Base-by-base conservation (phyloP, 495 filamentous ascomycete genomes). In the Rostrohypoxylon terebratum region DNA sequence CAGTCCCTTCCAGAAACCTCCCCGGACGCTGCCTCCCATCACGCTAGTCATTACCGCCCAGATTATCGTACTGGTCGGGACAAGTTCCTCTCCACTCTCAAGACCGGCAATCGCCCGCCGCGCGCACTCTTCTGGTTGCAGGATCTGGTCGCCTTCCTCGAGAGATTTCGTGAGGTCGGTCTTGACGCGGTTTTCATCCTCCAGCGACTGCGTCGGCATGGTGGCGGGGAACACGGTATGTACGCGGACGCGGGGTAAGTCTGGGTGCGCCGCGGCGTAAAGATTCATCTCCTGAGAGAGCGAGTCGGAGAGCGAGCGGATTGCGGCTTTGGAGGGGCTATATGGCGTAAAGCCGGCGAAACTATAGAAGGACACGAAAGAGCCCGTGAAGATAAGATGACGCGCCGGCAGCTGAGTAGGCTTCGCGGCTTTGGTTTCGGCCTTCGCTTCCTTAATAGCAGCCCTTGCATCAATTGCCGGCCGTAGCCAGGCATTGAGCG, bases 331-430 rank as follows among this genome's bases (percentile, higher is more conserved):
- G 4, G 90, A 83, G 5, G 93, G 92, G 2, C 89, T 82, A 75
- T 97, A 97, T 1, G 91, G 85, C 2, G 83, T 82, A 74, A 95
- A 97, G 20, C 94, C 94, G 9, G 90, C 87, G 51, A 96, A 78
- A 28, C 90, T 84, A 68, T 87, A 86, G 76, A 96, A 93, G 0
- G 90, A 90, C 18, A 89, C 79, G 14, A 88, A 85, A 4, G 91
- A 93, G 40, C 87, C 88, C 3, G 93, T 96, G 74, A 96, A 93
- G 70, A 97, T 87, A 60, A 97, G 81, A 72, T 97, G 94, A 18
- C 90, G 81, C 0, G 78, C 65, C 2, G 86, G 82, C 20, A 80
- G 79, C 69, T 78, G 18, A 8, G 40, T 55, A 10, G 50, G 6
- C 0, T 18, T 34, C 9, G 20, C 21, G 10, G 16, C 18, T 20